Evolutionary conservation across 257 asterid genomes (phyloP), one percentile per base, ranked within the genome.

Genomic region (Gentiana straminea): DNA sequence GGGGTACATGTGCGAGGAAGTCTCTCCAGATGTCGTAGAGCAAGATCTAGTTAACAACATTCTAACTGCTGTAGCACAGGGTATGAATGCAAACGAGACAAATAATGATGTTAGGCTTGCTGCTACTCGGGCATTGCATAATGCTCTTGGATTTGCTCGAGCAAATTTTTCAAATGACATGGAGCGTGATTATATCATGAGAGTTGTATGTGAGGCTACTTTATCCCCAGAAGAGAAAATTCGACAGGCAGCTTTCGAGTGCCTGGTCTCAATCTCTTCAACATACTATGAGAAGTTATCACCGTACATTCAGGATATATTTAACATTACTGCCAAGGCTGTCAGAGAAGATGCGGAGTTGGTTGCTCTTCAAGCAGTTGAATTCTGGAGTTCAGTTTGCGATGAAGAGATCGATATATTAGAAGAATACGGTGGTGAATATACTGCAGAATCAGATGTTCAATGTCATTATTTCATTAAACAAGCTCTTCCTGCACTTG

Each of bases 31-130:
- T 46, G 83, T 68, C 51, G 75, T 86, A 39, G 95, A 86, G 52
- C 95, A 86, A 72, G 95, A 86, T 70, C 87, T 83, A 43, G 95
- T 86, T 11, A 86, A 86, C 70, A 86, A 81, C 68, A 83, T 86
- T 57, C 90, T 86, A 6, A 86, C 95, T 2, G 88, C 94, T 49
- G 95, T 86, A 52, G 90, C 81, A 57, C 95, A 86, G 71, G 87
- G 94, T 61, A 86, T 86, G 94, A 83, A 75, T 71, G 94, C 84
- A 37, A 79, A 63, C 60, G 95, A 83, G 73, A 78, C 57, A 55
- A 86, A 65, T 56, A 66, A 64, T 50, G 90, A 86, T 44, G 89
- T 86, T 61, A 77, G 95, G 53, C 90, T 86, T 75, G 82, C 93
- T 7, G 92, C 95, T 34, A 83, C 87, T 47, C 67, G 84, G 64